A percentile compares a stretch with the other conserved stretches of the same genome.
These are phyloP conservation scores for Xylaria scruposa DNA, from an alignment of 495 filamentous ascomycete genomes.

Conservation along the genomic window DNA sequence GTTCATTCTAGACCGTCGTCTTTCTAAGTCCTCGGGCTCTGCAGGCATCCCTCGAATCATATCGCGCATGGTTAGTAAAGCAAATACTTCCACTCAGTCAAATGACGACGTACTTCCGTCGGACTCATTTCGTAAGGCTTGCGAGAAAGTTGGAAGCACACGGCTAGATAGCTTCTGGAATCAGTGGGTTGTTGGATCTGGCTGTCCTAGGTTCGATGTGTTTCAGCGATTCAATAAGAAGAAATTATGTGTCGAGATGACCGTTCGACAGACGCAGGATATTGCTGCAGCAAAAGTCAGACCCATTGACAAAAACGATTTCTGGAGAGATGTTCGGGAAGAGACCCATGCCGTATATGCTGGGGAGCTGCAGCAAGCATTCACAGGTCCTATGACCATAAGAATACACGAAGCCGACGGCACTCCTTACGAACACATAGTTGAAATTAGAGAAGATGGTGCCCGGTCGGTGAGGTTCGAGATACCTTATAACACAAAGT, in stretches of 20 bases:
- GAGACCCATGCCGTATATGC: conserved; percentile 72
- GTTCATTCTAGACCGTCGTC: conserved; percentile 88
- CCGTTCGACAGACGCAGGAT: conserved; percentile 79
- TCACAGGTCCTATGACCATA: conserved; percentile 96
- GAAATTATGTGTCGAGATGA: conserved; percentile 92
- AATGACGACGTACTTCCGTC: conserved; percentile 75
- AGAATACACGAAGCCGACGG: conserved; percentile 98
- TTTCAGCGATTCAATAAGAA: conserved; percentile 97
- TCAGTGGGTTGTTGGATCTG: conserved; percentile 89
- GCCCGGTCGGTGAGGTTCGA: conserved; percentile 72
- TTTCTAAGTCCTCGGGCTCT: conserved; percentile 84
- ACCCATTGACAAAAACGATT: conserved; percentile 66
- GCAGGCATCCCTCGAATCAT: conserved; percentile 86
- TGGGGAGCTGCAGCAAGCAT: conserved; percentile 73
- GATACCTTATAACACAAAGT: conserved; percentile 99
- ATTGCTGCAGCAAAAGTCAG: conserved; percentile 40
- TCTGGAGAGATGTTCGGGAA: conserved; percentile 84
- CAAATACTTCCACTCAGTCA: conserved; percentile 74
- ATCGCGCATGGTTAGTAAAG: conserved; percentile 77
- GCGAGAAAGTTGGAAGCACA: conserved; percentile 85
- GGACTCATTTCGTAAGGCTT: conserved; percentile 74
- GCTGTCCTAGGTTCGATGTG: conserved; percentile 85
- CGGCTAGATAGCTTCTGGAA: conserved; percentile 87
- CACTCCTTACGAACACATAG: conserved; percentile 97
- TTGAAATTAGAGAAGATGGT: conserved; percentile 85